These are phyloP conservation scores for Podospora bellae-mahoneyi DNA, from an alignment of 495 filamentous ascomycete species.

Conservation along the genomic window DNA sequence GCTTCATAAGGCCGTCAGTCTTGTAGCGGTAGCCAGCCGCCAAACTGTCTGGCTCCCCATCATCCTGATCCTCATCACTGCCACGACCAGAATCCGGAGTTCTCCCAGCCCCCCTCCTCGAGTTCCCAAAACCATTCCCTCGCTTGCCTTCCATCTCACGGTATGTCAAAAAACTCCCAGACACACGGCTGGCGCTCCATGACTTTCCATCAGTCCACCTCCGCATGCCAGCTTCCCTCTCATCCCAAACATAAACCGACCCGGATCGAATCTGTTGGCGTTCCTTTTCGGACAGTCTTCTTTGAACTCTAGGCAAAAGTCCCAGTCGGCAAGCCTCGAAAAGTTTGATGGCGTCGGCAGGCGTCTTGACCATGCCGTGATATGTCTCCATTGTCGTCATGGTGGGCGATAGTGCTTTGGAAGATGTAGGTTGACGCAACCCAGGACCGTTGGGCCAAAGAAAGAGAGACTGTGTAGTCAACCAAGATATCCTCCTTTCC, in stretches of 20 bases:
- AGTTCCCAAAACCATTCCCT: slow-evolving; percentile 52
- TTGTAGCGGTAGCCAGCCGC: slow-evolving; percentile 79
- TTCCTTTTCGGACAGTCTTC: slow-evolving; percentile 94
- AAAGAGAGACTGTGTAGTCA: background rate
- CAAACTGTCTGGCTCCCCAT: slow-evolving; percentile 76
- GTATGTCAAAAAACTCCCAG: slow-evolving; percentile 96
- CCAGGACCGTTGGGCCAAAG: background rate
- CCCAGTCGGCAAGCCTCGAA: slow-evolving; percentile 95
- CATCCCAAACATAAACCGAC: slow-evolving; percentile 98
- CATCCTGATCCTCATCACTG: slow-evolving; percentile 76
- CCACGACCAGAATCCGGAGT: slow-evolving; percentile 74
- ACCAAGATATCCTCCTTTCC: background rate
- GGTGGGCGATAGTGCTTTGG: background rate
- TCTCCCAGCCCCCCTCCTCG: slow-evolving; percentile 59
- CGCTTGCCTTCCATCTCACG: slow-evolving; percentile 98
- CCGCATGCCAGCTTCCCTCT: slow-evolving; percentile 96
- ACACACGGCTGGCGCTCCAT: slow-evolving; percentile 96
- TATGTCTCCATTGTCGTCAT: slow-evolving; percentile 86
- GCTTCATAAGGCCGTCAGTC: slow-evolving; percentile 95
- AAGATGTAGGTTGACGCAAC: background rate
- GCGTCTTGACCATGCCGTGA: slow-evolving; percentile 85
- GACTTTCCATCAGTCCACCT: slow-evolving; percentile 99
- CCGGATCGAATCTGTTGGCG: slow-evolving; percentile 90
- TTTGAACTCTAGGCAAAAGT: slow-evolving; percentile 84
- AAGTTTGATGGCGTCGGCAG: slow-evolving; percentile 90